Conservation (phyloP, 352 stramenopile genomes). For the Globisporangium sylvaticum region DNA sequence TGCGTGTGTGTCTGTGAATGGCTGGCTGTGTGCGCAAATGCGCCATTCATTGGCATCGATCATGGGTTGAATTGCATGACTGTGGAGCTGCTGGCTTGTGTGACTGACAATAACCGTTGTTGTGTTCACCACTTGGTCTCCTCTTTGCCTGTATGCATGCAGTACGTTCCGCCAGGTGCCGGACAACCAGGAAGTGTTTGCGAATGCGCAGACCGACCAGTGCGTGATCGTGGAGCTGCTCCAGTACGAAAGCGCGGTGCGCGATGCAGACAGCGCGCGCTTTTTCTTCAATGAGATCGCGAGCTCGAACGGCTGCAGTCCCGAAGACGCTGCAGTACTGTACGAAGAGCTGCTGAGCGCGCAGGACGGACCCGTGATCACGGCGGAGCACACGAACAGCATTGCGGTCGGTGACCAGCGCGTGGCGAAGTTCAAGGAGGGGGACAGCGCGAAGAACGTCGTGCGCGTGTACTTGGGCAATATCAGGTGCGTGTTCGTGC, state of each 20-base stretch:
- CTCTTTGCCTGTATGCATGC: not conserved
- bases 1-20: not conserved
- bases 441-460: conserved; percentile 76
- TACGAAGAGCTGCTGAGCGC: conserved; percentile 33
- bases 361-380: conserved; percentile 28
- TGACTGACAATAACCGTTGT: not conserved
- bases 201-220: conserved; percentile 72
- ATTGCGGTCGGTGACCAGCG: conserved; percentile 73
- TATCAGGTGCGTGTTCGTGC: conserved; percentile 30
- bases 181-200: conserved; percentile 88
- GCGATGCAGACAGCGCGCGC: conserved; percentile 41
- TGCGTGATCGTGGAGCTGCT: conserved; percentile 83
- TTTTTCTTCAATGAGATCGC: conserved; percentile 88
- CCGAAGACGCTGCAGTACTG: conserved; percentile 48
- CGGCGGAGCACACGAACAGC: conserved; percentile 32
- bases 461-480: conserved; percentile 80
- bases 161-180: conserved; percentile 80
- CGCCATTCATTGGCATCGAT: not conserved
- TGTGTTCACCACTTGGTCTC: not conserved
- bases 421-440: conserved; percentile 85
- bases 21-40: not conserved
- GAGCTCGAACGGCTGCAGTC: conserved; percentile 67
- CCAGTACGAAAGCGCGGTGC: conserved; percentile 53
- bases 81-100: not conserved
- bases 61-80: conserved; percentile 5